A percentile compares a stretch with the other conserved stretches of the same genome.
Evolutionary conservation across 305 asterid genomes (phyloP).

Genomic region (Withania somnifera): DNA sequence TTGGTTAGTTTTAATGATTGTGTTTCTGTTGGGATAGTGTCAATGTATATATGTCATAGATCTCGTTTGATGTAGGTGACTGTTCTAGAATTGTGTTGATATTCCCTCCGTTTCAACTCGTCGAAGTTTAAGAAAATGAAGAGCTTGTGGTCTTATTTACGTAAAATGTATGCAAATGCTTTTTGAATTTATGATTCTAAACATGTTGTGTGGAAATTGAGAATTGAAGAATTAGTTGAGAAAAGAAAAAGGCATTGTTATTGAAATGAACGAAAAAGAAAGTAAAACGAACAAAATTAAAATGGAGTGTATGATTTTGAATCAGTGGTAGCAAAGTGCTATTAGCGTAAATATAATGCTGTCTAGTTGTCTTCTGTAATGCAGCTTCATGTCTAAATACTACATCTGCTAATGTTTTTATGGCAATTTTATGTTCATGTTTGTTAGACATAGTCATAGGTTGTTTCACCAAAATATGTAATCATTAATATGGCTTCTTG

Average conservation of each 20-base stretch:
- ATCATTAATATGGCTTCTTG: background rate
- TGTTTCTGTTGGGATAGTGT: background rate
- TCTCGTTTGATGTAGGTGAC: background rate
- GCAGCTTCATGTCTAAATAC: background rate
- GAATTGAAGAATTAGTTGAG: no score
- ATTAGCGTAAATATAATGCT: background rate
- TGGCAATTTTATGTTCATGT: background rate
- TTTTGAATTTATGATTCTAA: no score
- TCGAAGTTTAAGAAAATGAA: no score
- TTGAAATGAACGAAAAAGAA: no score
- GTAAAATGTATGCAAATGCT: no score
- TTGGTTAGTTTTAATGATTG: background rate
- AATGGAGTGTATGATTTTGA: background rate
- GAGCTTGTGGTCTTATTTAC: no score
- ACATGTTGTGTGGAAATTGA: no score
- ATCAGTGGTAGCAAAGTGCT: background rate
- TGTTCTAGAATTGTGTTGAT: background rate
- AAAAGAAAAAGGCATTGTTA: no score
- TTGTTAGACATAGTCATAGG: background rate
- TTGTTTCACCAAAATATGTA: background rate
- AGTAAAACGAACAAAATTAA: no score
- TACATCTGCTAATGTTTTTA: background rate
- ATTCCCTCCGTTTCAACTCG: no score
- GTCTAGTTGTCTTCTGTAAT: background rate
- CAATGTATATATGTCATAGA: background rate